phyloP scores from a whole-genome alignment of 1,284 basidiomycete species.

The Ustilago sp. region DNA sequence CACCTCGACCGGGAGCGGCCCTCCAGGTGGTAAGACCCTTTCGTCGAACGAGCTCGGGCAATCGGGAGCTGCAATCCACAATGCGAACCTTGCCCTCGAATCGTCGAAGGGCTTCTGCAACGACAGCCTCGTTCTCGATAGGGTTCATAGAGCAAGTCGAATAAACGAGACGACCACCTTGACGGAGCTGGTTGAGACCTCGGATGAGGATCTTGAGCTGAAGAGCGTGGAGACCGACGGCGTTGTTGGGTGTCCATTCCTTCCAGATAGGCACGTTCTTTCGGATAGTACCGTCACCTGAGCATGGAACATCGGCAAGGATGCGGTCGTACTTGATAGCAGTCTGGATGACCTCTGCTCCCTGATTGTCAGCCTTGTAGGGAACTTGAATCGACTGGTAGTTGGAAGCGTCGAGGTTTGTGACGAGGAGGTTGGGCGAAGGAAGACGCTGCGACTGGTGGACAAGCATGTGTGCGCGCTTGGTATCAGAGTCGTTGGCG shows the following conservation, averaged over 20 bases:
- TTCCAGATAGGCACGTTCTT: conserved; percentile 98
- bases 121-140: conserved; percentile 95
- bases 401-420: conserved; percentile 92
- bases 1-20: conserved; percentile 61
- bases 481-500: conserved; percentile 92
- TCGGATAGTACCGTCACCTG: conserved; percentile 93
- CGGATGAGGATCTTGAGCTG: conserved; percentile 92
- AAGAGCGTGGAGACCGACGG: conserved; percentile 89
- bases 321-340: conserved; percentile 89
- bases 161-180: conserved; percentile 91
- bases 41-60: conserved; percentile 80
- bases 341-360: conserved; percentile 64
- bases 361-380: conserved; percentile 44
- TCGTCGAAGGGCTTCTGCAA: conserved; percentile 76
- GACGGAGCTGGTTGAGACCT: conserved; percentile 88
- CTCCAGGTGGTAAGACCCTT: conserved; percentile 64
- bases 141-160: conserved; percentile 99
- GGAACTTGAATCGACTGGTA: conserved; percentile 73
- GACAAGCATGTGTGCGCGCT: conserved; percentile 94
- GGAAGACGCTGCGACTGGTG: conserved; percentile 97
- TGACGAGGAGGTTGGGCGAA: conserved; percentile 91
- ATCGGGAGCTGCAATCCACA: conserved; percentile 79
- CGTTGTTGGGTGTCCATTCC: conserved; percentile 87
- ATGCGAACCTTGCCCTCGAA: conserved; percentile 78
- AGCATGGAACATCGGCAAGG: conserved; percentile 96